Conservation (phyloP, 345 rosid genomes). For the Odontarrhena argentea region DNA sequence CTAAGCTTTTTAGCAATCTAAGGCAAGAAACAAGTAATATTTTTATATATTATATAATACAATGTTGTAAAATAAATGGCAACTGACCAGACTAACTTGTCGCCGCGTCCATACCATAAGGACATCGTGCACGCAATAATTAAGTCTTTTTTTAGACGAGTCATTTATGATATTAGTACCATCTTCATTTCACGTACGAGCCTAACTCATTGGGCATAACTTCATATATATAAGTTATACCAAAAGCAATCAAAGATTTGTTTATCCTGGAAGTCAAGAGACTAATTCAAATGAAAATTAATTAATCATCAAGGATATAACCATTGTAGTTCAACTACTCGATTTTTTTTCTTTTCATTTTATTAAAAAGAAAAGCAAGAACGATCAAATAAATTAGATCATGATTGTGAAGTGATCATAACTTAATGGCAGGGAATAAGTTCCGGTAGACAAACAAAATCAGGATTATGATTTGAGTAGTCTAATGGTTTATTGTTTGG, state of each 20-base stretch:
- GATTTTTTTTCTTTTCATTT: too few species aligned
- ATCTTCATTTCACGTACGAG: slow-evolving; percentile 7
- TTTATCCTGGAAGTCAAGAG: too few species aligned
- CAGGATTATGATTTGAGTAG: too few species aligned
- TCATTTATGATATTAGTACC: slow-evolving; percentile 13
- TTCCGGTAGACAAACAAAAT: too few species aligned
- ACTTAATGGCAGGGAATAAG: too few species aligned
- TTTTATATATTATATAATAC: not conserved
- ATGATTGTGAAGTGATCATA: too few species aligned
- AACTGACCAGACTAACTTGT: slow-evolving; percentile 24
- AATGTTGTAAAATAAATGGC: slow-evolving; percentile 24
- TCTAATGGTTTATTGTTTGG: too few species aligned
- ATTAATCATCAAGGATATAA: too few species aligned
- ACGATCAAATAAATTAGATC: too few species aligned
- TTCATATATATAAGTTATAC: slow-evolving; percentile 1
- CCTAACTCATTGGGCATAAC: not conserved
- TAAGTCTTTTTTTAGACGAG: slow-evolving; percentile 16
- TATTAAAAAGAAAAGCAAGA: too few species aligned
- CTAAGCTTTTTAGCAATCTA: slow-evolving; percentile 20
- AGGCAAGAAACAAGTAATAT: slow-evolving; percentile 15
- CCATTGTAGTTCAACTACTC: too few species aligned
- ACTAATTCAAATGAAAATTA: too few species aligned
- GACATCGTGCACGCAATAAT: slow-evolving; percentile 38
- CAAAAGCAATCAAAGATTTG: not conserved
- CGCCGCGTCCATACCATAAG: slow-evolving; percentile 17